Percentiles rank a stretch among this genome's conserved stretches.
These are phyloP conservation scores for Macrophomina tecta DNA, from an alignment of 2,329 filamentous ascomycete genomes.

Conservation along the genomic window DNA sequence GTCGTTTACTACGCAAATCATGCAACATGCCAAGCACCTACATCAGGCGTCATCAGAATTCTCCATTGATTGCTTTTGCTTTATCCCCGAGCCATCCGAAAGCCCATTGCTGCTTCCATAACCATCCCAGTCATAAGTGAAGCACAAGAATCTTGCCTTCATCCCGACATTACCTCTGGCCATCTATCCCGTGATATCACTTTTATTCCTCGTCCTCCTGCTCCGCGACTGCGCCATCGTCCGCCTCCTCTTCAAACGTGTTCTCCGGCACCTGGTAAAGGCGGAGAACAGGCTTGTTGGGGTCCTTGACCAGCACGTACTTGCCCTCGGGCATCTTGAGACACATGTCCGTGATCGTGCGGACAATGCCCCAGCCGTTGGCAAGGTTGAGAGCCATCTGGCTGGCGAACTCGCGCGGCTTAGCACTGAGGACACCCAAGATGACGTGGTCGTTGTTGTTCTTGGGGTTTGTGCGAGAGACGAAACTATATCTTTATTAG, in stretches of 20 bases:
- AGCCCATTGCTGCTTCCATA: constrained; percentile 12
- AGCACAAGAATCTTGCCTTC: constrained; percentile 13
- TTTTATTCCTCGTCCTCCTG: constrained; percentile 62
- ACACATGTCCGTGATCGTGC: constrained; percentile 96
- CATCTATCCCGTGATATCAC: constrained; percentile 1
- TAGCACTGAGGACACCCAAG: constrained; percentile 95
- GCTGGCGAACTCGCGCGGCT: constrained; percentile 92
- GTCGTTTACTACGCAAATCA: no score
- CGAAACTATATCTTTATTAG: constrained; percentile 69
- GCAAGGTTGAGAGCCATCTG: constrained; percentile 98
- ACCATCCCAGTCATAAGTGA: constrained; percentile 25
- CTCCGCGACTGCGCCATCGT: constrained; percentile 65
- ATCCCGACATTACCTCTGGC: constrained; percentile 11
- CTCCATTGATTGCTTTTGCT: constrained; percentile 27
- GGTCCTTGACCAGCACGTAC: constrained; percentile 83
- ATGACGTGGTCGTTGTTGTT: constrained; percentile 92
- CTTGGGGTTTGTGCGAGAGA: constrained; percentile 92
- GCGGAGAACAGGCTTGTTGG: constrained; percentile 93
- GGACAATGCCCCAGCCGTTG: constrained; percentile 99
- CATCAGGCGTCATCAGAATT: neutral
- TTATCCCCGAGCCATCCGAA: constrained; percentile 5
- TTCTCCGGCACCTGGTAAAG: constrained; percentile 88
- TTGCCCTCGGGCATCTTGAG: constrained; percentile 79
- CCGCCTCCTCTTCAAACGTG: constrained; percentile 89
- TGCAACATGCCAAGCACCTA: no score